These are phyloP conservation scores for Fraxinus greggii DNA, from an alignment of 305 asterid species.

Conservation along the genomic window DNA sequence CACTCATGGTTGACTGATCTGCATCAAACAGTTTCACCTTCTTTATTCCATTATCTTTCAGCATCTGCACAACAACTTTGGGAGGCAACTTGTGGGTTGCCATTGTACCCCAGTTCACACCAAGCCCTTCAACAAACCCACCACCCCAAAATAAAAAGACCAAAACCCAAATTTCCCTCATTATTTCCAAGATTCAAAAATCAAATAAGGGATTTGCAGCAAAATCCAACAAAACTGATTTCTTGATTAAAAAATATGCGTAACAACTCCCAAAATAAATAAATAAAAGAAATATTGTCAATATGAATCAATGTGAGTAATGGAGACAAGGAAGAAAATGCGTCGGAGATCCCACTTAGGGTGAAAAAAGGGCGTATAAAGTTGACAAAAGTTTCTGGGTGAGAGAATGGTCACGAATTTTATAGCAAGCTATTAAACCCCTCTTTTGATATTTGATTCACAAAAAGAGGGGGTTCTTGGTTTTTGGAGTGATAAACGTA, in stretches of 20 bases:
- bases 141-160: slow-evolving; percentile 19
- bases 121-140: slow-evolving; percentile 52
- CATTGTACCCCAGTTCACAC: slow-evolving; percentile 97
- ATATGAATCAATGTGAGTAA: background rate
- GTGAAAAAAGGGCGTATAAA: background rate
- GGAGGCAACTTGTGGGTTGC: slow-evolving; percentile 78
- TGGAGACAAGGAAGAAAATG: background rate
- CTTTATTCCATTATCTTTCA: slow-evolving; percentile 69
- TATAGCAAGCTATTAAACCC: background rate
- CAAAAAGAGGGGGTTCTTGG: background rate
- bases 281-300: background rate
- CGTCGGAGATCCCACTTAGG: background rate
- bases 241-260: background rate
- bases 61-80: slow-evolving; percentile 68
- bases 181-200: slow-evolving; percentile 19
- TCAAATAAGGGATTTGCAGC: background rate
- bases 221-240: background rate
- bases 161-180: slow-evolving; percentile 28
- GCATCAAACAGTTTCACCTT: slow-evolving; percentile 88
- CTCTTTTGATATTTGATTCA: background rate
- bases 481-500: background rate
- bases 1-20: slow-evolving; percentile 67
- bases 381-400: background rate
- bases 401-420: background rate
- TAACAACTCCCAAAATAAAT: background rate